phyloP scores from a whole-genome alignment of 805 yeast species.

The Cyberlindnera petersonii region DNA sequence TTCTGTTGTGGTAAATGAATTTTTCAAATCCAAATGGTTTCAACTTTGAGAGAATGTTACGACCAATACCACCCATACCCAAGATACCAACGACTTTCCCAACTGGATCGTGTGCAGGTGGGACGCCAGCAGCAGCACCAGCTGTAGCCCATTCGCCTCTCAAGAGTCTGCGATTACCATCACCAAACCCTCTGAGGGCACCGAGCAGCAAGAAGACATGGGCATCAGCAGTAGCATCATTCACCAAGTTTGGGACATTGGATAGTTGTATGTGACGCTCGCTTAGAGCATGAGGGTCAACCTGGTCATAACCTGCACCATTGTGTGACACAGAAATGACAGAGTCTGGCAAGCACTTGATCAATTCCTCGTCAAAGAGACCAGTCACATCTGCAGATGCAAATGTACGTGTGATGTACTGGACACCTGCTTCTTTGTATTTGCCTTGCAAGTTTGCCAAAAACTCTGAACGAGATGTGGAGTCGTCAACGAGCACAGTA shows the following conservation, averaged over 20 bases:
- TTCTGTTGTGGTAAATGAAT: conserved; percentile 71
- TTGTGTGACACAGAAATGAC: conserved; percentile 53
- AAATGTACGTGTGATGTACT: conserved; percentile 49
- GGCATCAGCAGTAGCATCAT: conserved; percentile 68
- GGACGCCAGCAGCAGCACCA: conserved; percentile 54
- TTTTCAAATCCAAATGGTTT: conserved; percentile 72
- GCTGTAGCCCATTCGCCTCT: conserved; percentile 58
- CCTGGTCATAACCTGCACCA: conserved; percentile 79
- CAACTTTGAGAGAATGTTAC: conserved; percentile 68
- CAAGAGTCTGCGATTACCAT: conserved; percentile 49
- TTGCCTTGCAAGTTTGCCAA: conserved; percentile 32
- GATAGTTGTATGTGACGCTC: conserved; percentile 57
- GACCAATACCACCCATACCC: conserved; percentile 90
- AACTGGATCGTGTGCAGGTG: conserved; percentile 70
- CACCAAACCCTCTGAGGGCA: conserved; percentile 63
- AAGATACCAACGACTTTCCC: conserved; percentile 75
- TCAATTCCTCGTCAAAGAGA: conserved; percentile 59
- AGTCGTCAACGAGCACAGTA: conserved; percentile 44
- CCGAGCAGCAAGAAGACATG: conserved; percentile 61
- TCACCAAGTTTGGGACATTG: conserved; percentile 63
- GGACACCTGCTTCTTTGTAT: conserved; percentile 28
- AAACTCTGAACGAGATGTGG: conserved; percentile 36
- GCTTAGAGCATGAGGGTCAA: conserved; percentile 52
- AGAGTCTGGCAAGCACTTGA: conserved; percentile 48
- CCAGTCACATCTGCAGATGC: conserved; percentile 52